Conservation (phyloP, 495 filamentous ascomycete genomes). For the Opeltia flavorubescens region DNA sequence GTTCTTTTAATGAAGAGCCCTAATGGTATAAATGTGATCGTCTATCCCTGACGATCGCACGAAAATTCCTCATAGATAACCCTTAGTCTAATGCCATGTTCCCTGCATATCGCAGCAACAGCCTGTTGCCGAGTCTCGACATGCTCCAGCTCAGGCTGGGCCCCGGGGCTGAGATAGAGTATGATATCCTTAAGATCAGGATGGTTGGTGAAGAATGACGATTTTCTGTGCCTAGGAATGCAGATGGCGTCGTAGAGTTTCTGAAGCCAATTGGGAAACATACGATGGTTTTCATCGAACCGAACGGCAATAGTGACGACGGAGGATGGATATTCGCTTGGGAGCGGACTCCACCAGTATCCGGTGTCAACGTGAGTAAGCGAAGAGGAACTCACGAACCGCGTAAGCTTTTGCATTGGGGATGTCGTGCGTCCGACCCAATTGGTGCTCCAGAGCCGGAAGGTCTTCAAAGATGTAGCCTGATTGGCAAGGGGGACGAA, state of each 20-base stretch:
- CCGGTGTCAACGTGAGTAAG: slow-evolving; percentile 8
- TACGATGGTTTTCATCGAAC: not conserved
- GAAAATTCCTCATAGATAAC: not conserved
- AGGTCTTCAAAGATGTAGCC: slow-evolving; percentile 2
- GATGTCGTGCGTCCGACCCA: not conserved
- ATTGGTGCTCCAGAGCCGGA: slow-evolving; percentile 5
- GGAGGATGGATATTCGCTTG: slow-evolving; percentile 7
- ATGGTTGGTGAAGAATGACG: not conserved
- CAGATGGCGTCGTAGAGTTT: not conserved
- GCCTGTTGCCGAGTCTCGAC: not conserved
- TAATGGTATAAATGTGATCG: not conserved
- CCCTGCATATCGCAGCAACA: not conserved
- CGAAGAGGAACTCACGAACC: slow-evolving; percentile 6
- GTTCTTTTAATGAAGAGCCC: too few relatives aligned
- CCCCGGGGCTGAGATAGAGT: not conserved
- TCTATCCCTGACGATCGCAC: not conserved
- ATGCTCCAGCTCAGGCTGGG: not conserved
- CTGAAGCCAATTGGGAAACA: not conserved
- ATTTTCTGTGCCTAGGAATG: not conserved
- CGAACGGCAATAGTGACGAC: slow-evolving; percentile 4
- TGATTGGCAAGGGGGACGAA: too few relatives aligned
- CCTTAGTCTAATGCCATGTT: not conserved
- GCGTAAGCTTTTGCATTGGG: slow-evolving; percentile 1
- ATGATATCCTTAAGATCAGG: not conserved
- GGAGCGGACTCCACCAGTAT: slow-evolving; percentile 4